Evolutionary conservation across 768 basidiomycete genomes (phyloP).

Genomic region (Tubosaeta sp.): DNA sequence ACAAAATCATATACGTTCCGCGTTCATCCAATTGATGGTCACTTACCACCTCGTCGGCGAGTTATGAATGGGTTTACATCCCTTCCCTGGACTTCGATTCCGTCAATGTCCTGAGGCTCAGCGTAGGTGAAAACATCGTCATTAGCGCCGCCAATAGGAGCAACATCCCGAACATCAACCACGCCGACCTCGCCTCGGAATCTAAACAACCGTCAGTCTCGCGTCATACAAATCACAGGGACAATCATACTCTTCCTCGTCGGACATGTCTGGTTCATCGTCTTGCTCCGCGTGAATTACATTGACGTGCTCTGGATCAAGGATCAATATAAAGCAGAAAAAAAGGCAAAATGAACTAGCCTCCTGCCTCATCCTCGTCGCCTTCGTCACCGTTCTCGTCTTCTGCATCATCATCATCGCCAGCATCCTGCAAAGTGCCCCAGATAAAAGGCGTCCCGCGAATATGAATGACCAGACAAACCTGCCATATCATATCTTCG

Average conservation of each 20-base stretch:
- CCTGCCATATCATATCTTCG: conserved; percentile 57
- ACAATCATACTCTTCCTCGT: conserved; percentile 57
- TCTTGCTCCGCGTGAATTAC: conserved; percentile 61
- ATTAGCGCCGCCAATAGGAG: conserved; percentile 25
- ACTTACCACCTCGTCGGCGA: conserved; percentile 45
- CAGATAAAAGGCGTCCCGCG: background rate
- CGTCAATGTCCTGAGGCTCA: conserved; percentile 47
- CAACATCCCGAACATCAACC: conserved; percentile 33
- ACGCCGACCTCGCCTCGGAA: conserved; percentile 39
- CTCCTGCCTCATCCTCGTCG: conserved; percentile 30
- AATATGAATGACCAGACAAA: conserved; percentile 23
- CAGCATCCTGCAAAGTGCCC: conserved; percentile 43
- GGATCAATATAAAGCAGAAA: conserved; percentile 8
- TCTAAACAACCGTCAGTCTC: conserved; percentile 27
- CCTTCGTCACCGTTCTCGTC: conserved; percentile 64
- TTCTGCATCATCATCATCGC: conserved; percentile 47
- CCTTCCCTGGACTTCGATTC: conserved; percentile 41
- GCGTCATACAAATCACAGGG: background rate
- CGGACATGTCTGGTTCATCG: conserved; percentile 59
- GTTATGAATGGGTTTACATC: conserved; percentile 40
- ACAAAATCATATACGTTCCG: background rate
- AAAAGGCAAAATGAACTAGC: conserved; percentile 3
- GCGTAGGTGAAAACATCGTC: conserved; percentile 56
- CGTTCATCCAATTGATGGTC: background rate
- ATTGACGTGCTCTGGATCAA: conserved; percentile 43